A percentile compares a stretch with the other conserved stretches of the same genome.
These are phyloP conservation scores for Colletotrichum tropicale DNA, from an alignment of 2,329 filamentous ascomycete species.

Conservation along the genomic window DNA sequence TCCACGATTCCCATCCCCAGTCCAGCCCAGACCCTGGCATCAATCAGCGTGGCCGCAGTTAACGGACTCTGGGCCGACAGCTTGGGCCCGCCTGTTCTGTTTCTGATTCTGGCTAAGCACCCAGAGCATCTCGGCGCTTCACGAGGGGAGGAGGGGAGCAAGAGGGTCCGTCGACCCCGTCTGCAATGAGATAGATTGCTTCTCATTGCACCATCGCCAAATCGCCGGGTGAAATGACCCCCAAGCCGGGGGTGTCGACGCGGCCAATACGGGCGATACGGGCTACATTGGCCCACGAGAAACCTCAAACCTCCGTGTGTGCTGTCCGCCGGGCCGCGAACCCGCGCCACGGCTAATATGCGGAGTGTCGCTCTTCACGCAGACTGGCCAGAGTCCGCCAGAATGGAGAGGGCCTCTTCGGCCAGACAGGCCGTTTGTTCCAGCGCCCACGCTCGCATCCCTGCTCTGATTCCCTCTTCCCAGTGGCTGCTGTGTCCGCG, in stretches of 20 bases:
- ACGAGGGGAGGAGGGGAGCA: background rate
- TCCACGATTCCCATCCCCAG: background rate
- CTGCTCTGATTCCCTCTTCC: background rate
- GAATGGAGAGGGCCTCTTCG: background rate
- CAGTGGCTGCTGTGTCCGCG: background rate
- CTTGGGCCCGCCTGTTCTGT: background rate
- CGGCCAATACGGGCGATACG: background rate
- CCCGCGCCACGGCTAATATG: slow-evolving; percentile 17
- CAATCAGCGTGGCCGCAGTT: background rate
- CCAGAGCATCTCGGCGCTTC: background rate
- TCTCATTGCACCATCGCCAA: background rate
- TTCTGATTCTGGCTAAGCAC: background rate
- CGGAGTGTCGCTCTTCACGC: background rate
- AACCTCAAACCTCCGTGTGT: background rate
- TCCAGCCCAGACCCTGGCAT: background rate
- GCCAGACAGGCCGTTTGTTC: slow-evolving; percentile 8
- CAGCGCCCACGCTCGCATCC: background rate
- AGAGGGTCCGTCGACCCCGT: background rate
- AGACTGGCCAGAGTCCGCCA: slow-evolving; percentile 1
- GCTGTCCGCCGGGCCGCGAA: slow-evolving; percentile 17
- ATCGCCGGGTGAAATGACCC: background rate
- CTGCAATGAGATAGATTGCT: slow-evolving; percentile 2
- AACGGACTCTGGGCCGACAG: slow-evolving; percentile 2
- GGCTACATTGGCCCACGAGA: background rate
- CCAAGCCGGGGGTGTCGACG: background rate